Base-by-base conservation (phyloP, 2,329 filamentous ascomycete species). In the Arthroderma sp. region DNA sequence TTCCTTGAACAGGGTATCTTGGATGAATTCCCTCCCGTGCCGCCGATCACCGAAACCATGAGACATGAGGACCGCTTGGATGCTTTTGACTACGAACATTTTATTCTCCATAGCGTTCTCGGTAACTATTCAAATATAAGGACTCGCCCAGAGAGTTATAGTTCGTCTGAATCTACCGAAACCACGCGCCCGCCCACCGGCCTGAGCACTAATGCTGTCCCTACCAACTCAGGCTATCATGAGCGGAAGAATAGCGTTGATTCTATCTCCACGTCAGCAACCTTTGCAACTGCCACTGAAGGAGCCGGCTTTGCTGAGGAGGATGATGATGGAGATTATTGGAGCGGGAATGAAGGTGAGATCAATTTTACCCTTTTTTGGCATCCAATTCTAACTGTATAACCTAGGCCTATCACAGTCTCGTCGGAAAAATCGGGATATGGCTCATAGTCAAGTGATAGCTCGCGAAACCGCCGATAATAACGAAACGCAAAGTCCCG, bases 31-130 rank as follows among this genome's bases (percentile, higher is more conserved):
- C 57, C 59, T 5, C 46, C 58, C 3, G 52, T 58, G 9, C 56
- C 58, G 7, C 56, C 48, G 0, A 60, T 72, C 40, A 70, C 76
- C 44, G 72, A 76, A 42, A 73, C 74, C 6, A 66, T 83, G 4
- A 86, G 86, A 0, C 89, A 96, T 56, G 89, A 96, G 65, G 87
- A 95, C 61, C 83, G 89, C 15, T 81, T 88, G 53, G 89, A 96
- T 62, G 88, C 88, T 1, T 96, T 96, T 57, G 89, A 96, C 61
- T 96, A 96, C 51, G 85, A 94, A 61, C 82, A 94, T 59, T 95
- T 95, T 66, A 94, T 94, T 62, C 72, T 95, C 9, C 87, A 95
- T 61, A 94, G 86, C 53, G 86, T 87, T 7, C 81, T 95, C 74
- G 87, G 86, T 4, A 86, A 66, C 45, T 69, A 64, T 47, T 59